Conservation (phyloP, 345 rosid species). For the Odontarrhena argentea region DNA sequence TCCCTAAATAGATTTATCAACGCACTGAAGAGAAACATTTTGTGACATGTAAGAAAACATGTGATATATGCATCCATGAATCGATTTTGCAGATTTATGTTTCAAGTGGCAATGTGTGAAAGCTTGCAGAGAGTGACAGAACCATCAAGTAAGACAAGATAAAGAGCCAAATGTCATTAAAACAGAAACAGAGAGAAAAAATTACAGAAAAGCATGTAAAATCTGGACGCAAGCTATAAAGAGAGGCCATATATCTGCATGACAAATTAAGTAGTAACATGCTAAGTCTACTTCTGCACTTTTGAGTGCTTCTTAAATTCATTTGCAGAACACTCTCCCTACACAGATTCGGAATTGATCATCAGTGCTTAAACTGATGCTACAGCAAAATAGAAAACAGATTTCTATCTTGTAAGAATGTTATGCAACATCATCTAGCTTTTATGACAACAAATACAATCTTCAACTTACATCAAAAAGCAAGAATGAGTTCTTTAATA, state of each 20-base stretch:
- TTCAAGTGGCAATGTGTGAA: conserved; percentile 1
- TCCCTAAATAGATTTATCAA: background rate
- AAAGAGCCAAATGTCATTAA: conserved; percentile 18
- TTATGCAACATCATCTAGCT: conserved; percentile 3
- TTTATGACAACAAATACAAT: background rate
- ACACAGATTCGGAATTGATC: conserved; percentile 21
- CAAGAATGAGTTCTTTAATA: background rate
- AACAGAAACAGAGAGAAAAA: conserved; percentile 2
- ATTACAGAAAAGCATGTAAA: conserved; percentile 9
- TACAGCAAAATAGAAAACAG: background rate
- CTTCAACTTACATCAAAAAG: conserved; percentile 9
- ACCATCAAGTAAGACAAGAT: conserved; percentile 20
- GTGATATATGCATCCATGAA: conserved; percentile 9
- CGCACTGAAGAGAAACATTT: conserved; percentile 3
- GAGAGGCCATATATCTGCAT: no score
- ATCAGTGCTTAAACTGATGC: conserved; percentile 21
- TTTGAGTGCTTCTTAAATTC: no score
- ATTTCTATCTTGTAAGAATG: conserved; percentile 14
- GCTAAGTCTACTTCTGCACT: no score
- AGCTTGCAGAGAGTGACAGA: conserved; percentile 16
- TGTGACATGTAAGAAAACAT: background rate
- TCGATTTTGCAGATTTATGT: conserved; percentile 1
- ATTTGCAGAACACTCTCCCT: conserved; percentile 99
- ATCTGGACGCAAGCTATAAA: conserved; percentile 29
- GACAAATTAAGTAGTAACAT: no score